A percentile compares a stretch with the other conserved stretches of the same genome.
Evolutionary conservation across 2,329 filamentous ascomycete species (phyloP).

Genomic region (Penicillium hesseltinei): DNA sequence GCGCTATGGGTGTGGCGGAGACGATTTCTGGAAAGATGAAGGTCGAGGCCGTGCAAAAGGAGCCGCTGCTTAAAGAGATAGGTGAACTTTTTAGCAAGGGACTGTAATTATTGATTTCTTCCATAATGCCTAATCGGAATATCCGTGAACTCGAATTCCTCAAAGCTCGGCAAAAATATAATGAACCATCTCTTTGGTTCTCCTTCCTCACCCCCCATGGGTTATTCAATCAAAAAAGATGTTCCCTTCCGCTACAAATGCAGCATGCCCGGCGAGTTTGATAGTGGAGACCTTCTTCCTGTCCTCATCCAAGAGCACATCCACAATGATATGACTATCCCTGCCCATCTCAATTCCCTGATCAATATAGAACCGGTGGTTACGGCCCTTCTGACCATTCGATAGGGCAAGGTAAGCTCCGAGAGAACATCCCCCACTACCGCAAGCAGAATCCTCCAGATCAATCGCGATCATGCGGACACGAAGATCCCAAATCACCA

Average conservation of each 20-base stretch:
- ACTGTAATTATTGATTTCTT: constrained; percentile 11
- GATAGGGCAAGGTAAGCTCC: constrained; percentile 51
- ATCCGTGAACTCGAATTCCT: not conserved
- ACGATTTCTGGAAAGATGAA: constrained; percentile 57
- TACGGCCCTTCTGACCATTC: constrained; percentile 26
- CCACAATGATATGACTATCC: constrained; percentile 24
- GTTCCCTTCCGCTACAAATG: constrained; percentile 11
- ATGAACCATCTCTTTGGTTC: not conserved
- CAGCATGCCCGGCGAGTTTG: constrained; percentile 10
- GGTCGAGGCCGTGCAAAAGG: constrained; percentile 55
- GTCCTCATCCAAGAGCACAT: constrained; percentile 16
- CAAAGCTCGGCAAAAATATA: too few relatives aligned
- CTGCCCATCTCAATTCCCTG: constrained; percentile 49
- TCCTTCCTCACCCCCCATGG: not conserved
- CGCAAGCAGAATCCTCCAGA: constrained; percentile 63
- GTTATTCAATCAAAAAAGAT: constrained; percentile 7
- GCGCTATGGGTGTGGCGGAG: constrained; percentile 70
- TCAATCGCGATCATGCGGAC: constrained; percentile 30
- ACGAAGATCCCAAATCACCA: constrained; percentile 23
- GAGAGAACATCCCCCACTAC: constrained; percentile 57
- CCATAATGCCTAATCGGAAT: not conserved
- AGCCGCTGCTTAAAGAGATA: constrained; percentile 57
- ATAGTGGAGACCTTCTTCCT: constrained; percentile 17
- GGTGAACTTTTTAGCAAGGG: constrained; percentile 46
- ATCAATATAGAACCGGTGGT: constrained; percentile 49